Base-by-base conservation (phyloP, 768 basidiomycete species). In the Xerocomellus intermedius region DNA sequence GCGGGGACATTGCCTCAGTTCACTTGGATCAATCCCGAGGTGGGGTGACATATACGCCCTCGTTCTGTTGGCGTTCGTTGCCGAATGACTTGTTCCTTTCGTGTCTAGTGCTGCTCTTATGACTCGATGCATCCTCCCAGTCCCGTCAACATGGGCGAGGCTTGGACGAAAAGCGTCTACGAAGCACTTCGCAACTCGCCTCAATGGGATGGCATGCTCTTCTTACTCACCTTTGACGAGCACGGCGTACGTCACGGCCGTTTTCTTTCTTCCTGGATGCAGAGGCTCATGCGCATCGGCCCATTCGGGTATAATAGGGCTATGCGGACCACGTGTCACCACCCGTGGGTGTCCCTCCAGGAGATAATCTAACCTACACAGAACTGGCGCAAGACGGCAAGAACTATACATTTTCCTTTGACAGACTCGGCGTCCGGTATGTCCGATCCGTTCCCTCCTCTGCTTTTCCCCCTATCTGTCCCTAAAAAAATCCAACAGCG, bases 91-190 rank as follows among this genome's bases (percentile, higher is more conserved):
- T 16, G 19, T 0, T 8, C 32, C 14, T 14, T 30, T 37, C 13
- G n/a, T 24, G 21, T 26, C 24, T 14, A 66, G 65, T 66, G 66
- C 22, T 66, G 66, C 24, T 6, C 1, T 2, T 66, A 66, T 36
- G 56, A 68, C 10, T 66, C 66, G 36, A 65, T 66, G 64, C 65
- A 66, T 48, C 66, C 65, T 21, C 50, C 65, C 1, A 68, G 66
- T 42, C 65, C 65, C 14, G 36, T 66, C 37, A 66, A 63, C 42
- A 65, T 47, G 57, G 66, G 66, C 22, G 65, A 66, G 48, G 58
- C 60, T 0, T 66, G 65, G 65, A 55, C 48, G 17, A 66, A 66
- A 8, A 48, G 53, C 14, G 37, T 66, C 10, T 66, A 68, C 37
- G 66, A 66, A 37, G 61, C 65, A 6, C 49, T 66, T 16, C 66